phyloP scores from a whole-genome alignment of 2,329 filamentous ascomycete genomes.

The Penicillium sp. region DNA sequence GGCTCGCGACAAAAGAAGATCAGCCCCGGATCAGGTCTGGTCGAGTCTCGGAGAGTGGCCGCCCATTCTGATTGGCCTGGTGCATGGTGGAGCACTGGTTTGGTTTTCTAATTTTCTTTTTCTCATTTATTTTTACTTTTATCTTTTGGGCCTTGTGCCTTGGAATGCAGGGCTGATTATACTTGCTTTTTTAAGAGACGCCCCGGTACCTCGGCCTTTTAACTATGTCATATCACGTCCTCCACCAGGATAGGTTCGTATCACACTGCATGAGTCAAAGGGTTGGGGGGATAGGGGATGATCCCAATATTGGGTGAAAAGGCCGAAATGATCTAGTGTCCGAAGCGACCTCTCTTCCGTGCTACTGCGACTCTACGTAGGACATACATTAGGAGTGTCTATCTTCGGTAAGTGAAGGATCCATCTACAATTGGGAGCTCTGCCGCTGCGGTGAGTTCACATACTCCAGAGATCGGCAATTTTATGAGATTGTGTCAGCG shows the following conservation, averaged over 20 bases:
- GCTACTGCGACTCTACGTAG: neutral
- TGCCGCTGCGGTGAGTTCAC: conserved; percentile 16
- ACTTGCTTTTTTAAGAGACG: neutral
- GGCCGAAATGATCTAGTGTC: neutral
- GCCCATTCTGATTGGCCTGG: conserved; percentile 1
- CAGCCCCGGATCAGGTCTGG: conserved; percentile 11
- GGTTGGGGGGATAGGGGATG: neutral
- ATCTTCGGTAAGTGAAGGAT: neutral
- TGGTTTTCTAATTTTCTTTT: neutral
- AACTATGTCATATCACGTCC: neutral
- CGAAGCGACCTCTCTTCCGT: neutral
- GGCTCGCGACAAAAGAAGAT: conserved; percentile 17
- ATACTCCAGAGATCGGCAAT: conserved; percentile 22
- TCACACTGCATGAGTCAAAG: conserved; percentile 3
- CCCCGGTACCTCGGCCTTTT: neutral
- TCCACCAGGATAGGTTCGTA: neutral
- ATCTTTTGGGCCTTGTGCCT: neutral
- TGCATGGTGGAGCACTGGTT: neutral
- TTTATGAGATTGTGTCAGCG: conserved; percentile 16
- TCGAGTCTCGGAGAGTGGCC: conserved; percentile 20
- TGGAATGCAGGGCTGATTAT: conserved; percentile 3
- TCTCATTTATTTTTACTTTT: neutral
- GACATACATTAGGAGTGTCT: neutral
- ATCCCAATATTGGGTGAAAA: neutral
- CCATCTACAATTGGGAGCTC: neutral